Base-by-base conservation (phyloP, 192 early-diverging fungal species). In the Lobosporangium transversale region DNA sequence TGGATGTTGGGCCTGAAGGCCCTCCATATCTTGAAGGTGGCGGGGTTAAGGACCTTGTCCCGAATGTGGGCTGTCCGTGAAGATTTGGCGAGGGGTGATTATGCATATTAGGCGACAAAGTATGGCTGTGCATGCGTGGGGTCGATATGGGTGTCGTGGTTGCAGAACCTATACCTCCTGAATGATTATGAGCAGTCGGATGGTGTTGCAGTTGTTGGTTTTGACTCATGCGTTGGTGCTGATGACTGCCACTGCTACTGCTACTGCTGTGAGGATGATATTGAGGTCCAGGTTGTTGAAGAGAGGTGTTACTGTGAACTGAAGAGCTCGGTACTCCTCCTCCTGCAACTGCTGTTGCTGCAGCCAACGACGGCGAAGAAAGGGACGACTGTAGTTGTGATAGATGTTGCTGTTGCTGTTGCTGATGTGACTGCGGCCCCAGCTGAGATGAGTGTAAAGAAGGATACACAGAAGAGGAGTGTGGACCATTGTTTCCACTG, bases 41-140 rank as follows among this genome's bases (percentile, higher is more conserved):
- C 26, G 73, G 73, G 6, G 65, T 62, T n/a, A 58, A 18, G 7
- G 71, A 66, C 27, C 63, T 31, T 23, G 50, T 54, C 6, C 40
- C 43, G 3, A 49, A 59, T 1, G 55, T n/a, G 8, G 53, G 45
- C n/a, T 63, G 63, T 23, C 53, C 33, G 21, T 66, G 62, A 4
- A 48, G 54, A 5, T 27, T 14, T 5, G 70, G 63, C 0, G 70
- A 67, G 9, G 37, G 35, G 35, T 59, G 73, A 1, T 53, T 29
- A 44, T 62, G 51, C n/a, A 15, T 5, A 53, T 53, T 53, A 4
- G 51, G 51, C 4, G 51, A 53, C 5, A 30, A 53, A 18, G 51
- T 30, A 31, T 31, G 8, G 29, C 51, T 30, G 7, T 32, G 73
- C 32, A 48, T 15, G 11, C 51, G 63, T 4, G 58, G 23, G 3